Percentiles rank a stretch among this genome's conserved stretches.
These are phyloP conservation scores for Cryptococcus maquisensis DNA, from an alignment of 1,284 basidiomycete genomes.

Conservation along the genomic window DNA sequence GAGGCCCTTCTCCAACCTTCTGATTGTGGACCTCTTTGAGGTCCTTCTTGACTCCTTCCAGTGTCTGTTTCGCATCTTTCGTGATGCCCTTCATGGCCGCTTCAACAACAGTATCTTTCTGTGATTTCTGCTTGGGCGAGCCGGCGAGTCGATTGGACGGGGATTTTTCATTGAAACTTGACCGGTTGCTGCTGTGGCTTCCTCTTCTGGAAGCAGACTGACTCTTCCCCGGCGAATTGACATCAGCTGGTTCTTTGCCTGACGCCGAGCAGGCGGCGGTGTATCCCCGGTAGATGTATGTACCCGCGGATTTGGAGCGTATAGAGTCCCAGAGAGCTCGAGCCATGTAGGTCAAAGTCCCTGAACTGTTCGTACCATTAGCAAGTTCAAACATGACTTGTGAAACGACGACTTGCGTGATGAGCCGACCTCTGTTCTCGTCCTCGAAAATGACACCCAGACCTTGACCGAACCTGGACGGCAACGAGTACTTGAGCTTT, in stretches of 20 bases:
- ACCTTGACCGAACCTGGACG: conserved; percentile 40
- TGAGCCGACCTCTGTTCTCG: conserved; percentile 49
- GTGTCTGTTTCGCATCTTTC: neutral
- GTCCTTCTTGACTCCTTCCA: conserved; percentile 8
- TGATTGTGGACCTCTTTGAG: conserved; percentile 9
- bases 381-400: neutral
- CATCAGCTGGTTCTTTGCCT: conserved; percentile 17
- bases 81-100: conserved; percentile 3
- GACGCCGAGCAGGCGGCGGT: conserved; percentile 40
- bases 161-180: neutral
- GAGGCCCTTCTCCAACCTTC: neutral
- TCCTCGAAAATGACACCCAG: conserved; percentile 54
- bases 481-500: conserved; percentile 53
- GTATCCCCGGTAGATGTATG: conserved; percentile 52
- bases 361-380: conserved; percentile 21
- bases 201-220: neutral
- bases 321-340: conserved; percentile 46
- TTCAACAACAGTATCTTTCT: neutral
- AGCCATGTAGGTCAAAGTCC: conserved; percentile 42
- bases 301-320: conserved; percentile 44
- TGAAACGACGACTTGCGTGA: conserved; percentile 37
- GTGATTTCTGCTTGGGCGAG: no score
- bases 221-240: conserved; percentile 9
- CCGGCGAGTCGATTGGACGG: no score
- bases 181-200: neutral